A percentile compares a stretch with the other conserved stretches of the same genome.
Conservation (phyloP, 1,284 basidiomycete genomes). For the Dichomitus squalens region DNA sequence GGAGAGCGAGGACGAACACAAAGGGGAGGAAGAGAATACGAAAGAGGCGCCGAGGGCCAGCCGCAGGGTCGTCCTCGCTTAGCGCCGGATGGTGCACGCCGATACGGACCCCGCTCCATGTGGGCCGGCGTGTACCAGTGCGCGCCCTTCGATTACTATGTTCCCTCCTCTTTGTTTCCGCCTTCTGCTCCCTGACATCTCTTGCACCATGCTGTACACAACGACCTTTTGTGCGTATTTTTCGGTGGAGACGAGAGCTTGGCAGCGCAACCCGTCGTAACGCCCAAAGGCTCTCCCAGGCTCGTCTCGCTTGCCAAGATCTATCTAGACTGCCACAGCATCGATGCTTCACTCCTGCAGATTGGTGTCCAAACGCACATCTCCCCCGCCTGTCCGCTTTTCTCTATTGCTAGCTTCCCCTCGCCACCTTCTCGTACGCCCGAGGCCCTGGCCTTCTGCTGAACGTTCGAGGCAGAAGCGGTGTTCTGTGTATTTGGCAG, state of each 20-base stretch:
- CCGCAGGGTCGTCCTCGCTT: neutral
- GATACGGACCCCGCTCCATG: neutral
- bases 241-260: neutral
- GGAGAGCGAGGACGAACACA: conserved; percentile 7
- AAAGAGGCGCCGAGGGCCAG: neutral
- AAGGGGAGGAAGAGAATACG: conserved; percentile 2
- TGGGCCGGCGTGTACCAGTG: neutral
- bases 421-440: neutral
- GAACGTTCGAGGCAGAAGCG: neutral
- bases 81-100: conserved; percentile 5
- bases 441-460: no score
- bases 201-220: neutral
- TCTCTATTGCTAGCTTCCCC: neutral
- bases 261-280: neutral
- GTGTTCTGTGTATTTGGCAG: neutral
- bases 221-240: neutral
- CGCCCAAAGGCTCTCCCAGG: neutral
- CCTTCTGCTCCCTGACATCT: neutral
- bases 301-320: conserved; percentile 2
- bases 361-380: neutral
- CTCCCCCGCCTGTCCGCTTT: neutral
- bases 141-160: neutral
- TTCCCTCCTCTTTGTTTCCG: neutral
- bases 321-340: conserved; percentile 4
- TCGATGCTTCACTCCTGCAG: neutral